These are phyloP conservation scores for Nematodospora anomalae DNA, from an alignment of 1,139 yeast genomes.

Conservation along the genomic window DNA sequence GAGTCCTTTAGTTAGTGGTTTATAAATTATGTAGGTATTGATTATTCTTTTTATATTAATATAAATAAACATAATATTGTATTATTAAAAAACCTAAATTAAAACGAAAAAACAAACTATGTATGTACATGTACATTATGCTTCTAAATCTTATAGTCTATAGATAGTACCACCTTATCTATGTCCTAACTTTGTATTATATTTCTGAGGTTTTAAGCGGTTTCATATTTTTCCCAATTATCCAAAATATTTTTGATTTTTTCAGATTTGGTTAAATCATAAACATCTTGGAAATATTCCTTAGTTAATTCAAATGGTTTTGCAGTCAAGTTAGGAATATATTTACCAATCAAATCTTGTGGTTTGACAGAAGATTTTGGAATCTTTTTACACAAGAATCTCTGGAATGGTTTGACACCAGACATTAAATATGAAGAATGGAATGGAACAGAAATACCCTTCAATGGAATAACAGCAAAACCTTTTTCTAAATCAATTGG, in stretches of 20 bases:
- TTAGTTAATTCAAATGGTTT: conserved; percentile 93
- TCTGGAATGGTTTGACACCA: conserved; percentile 98
- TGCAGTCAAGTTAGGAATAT: conserved; percentile 98
- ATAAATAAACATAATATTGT: not conserved
- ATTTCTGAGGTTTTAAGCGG: conserved; percentile 27
- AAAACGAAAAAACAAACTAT: not conserved
- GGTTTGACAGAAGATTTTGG: conserved; percentile 95
- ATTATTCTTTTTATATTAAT: not conserved
- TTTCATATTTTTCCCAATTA: conserved; percentile 88
- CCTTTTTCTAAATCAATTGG: conserved; percentile 98
- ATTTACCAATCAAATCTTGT: conserved; percentile 87
- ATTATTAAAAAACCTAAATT: conserved; percentile 1
- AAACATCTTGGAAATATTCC: conserved; percentile 96
- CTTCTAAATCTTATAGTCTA: not conserved
- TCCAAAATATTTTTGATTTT: conserved; percentile 87
- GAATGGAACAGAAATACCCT: conserved; percentile 99
- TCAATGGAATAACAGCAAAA: conserved; percentile 95
- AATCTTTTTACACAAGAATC: conserved; percentile 93
- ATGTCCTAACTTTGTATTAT: not conserved
- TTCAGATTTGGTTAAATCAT: conserved; percentile 84
- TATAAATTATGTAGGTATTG: not conserved
- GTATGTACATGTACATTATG: not conserved
- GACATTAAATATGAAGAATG: conserved; percentile 96
- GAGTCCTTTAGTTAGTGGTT: conserved; percentile 51
- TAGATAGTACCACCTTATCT: not conserved